Percentiles rank a stretch among this genome's conserved stretches.
These are phyloP conservation scores for Maudiozyma pseudohumilis DNA, from an alignment of 805 yeast genomes.

Conservation along the genomic window DNA sequence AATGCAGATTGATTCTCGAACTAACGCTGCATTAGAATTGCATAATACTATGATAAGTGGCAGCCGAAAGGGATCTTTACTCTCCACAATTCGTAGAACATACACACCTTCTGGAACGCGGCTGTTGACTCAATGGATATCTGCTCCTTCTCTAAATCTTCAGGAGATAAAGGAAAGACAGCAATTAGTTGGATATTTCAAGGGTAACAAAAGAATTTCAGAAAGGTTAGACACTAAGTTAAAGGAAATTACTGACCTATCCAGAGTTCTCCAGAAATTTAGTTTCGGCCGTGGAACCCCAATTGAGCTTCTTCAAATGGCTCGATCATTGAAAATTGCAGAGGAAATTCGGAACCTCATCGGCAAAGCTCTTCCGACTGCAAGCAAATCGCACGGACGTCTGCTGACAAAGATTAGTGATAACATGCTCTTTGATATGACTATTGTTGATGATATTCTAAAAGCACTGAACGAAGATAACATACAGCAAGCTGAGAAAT, in stretches of 20 bases:
- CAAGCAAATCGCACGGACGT: constrained; percentile 20
- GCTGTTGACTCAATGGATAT: constrained; percentile 68
- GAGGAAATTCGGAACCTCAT: constrained; percentile 24
- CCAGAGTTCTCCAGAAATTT: constrained; percentile 48
- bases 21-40: constrained; percentile 68
- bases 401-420: constrained; percentile 18
- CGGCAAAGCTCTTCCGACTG: constrained; percentile 13
- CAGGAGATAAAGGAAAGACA: constrained; percentile 50
- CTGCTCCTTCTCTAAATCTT: constrained; percentile 62
- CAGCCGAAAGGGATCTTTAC: constrained; percentile 55
- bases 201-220: constrained; percentile 23
- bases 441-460: constrained; percentile 35
- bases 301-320: constrained; percentile 35
- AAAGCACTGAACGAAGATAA: constrained; percentile 34
- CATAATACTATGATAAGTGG: constrained; percentile 48
- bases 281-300: constrained; percentile 41
- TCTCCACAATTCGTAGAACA: constrained; percentile 63
- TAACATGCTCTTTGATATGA: constrained; percentile 32
- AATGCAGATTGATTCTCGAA: constrained; percentile 74
- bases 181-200: constrained; percentile 37
- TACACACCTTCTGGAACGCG: constrained; percentile 76
- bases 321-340: constrained; percentile 32
- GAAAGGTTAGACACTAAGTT: constrained; percentile 31
- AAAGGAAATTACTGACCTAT: constrained; percentile 44
- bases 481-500: constrained; percentile 12